Conservation (phyloP, 2,329 filamentous ascomycete genomes). For the Penicillium sumatraense region DNA sequence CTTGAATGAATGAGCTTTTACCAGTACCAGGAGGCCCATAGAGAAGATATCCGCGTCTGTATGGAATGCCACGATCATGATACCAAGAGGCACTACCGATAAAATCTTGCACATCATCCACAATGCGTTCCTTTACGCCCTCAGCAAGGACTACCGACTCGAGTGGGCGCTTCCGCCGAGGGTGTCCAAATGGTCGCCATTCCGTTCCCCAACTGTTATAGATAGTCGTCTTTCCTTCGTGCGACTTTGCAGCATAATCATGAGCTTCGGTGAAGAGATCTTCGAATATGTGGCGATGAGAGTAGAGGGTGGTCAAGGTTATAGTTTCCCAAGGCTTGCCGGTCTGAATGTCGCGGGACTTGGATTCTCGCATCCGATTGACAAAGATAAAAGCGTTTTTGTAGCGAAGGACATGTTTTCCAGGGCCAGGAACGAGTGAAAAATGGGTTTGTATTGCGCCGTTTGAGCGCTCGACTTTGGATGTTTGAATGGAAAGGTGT, state of each 20-base stretch:
- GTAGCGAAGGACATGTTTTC: slow-evolving; percentile 84
- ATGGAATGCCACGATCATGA: slow-evolving; percentile 90
- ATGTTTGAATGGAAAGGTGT: slow-evolving; percentile 68
- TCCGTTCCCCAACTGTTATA: slow-evolving; percentile 83
- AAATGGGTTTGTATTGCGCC: slow-evolving; percentile 79
- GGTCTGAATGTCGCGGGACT: slow-evolving; percentile 75
- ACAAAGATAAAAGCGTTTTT: slow-evolving; percentile 86
- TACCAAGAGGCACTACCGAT: slow-evolving; percentile 83
- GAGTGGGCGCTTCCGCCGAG: slow-evolving; percentile 83
- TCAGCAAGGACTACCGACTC: slow-evolving; percentile 84
- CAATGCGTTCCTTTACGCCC: slow-evolving; percentile 80
- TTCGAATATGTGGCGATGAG: slow-evolving; percentile 86
- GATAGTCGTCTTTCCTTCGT: slow-evolving; percentile 91
- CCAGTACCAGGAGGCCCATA: slow-evolving; percentile 90
- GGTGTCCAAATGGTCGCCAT: slow-evolving; percentile 83
- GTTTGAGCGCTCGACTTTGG: slow-evolving; percentile 64
- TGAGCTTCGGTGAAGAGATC: slow-evolving; percentile 88
- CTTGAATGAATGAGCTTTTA: slow-evolving; percentile 96
- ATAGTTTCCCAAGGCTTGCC: slow-evolving; percentile 94
- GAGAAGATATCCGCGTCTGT: slow-evolving; percentile 84
- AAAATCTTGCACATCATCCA: slow-evolving; percentile 82
- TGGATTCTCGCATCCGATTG: slow-evolving; percentile 81
- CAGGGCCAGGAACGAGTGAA: slow-evolving; percentile 87
- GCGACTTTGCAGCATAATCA: slow-evolving; percentile 73
- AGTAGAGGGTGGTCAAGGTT: slow-evolving; percentile 87